Evolutionary conservation across 225 moss, liverwort and hornwort species (phyloP), one percentile per base, ranked within the genome.

Genomic region (Anthoceros angustus): DNA sequence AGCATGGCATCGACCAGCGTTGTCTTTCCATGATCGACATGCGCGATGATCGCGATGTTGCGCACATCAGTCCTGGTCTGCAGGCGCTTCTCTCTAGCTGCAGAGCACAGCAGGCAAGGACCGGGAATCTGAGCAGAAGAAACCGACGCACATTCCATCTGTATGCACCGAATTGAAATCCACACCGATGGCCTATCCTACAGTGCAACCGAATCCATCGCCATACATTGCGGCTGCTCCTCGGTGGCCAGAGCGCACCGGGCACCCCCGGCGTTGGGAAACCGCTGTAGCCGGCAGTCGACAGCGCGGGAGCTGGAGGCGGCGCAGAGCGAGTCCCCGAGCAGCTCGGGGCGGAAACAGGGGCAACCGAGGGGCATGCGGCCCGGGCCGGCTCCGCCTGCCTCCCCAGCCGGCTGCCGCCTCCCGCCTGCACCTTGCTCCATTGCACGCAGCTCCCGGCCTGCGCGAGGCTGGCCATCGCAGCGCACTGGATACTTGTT

Each of bases 1-100:
- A 94, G 87, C 93, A 94, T 94, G 42, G 86, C 86, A 66, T 94
- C 93, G 68, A 94, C 93, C 65, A 94, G 72, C 8, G 93, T 94
- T 7, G 93, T 94, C 69, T 94, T 94, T 14, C 93, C 93, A 46
- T 94, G 93, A 69, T 94, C 93, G 23, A 94, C 93, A 14, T 94
- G 93, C 0, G 93, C 93, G 42, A 94, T 87, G 24, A 94, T 94
- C 39, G 93, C 93, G 61, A 94, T 86, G 63, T 94, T 94, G 63
- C 93, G 84, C 25, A 94, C 75, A 48, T 94, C 87, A 7, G 65
- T 78, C 45, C 90, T 64, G 6, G 80, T 68, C 0, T 39, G 67
- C 43, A 79, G 70, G 42, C 81, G 83, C 74, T 46, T 80, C 50
- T 76, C 80, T 42, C 63, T 71, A 0, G 82, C 80, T 84, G 79